Base-by-base conservation (phyloP, 2,329 filamentous ascomycete genomes). In the Graphiopsis chlorocephala region DNA sequence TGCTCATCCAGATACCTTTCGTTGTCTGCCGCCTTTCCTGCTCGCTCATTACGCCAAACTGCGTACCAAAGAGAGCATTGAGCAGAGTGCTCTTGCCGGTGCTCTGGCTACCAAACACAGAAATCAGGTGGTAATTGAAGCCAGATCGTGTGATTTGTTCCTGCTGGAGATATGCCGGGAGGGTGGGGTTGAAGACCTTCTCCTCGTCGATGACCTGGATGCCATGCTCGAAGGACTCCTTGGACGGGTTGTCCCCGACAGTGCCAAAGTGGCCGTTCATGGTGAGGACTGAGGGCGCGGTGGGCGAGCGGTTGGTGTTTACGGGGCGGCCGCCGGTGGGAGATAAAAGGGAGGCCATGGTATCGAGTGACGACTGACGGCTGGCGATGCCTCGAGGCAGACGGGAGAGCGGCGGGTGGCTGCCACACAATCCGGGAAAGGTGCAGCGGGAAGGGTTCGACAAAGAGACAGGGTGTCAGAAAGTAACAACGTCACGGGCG, bases 91-190 rank as follows among this genome's bases (percentile, higher is more conserved):
- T 98, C 82, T 99, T 99, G 72, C 95, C 95, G 38, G 95, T 99
- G 25, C 95, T 98, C 83, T 99, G 95, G 65, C 94, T 98, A 50
- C 95, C 95, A 78, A 99, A 99, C 74, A 99, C 95, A 74, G 94
- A 97, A 76, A 99, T 97, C 75, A 99, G 87, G 80, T 99, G 95
- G 81, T 99, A 99, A 82, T 98, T 97, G 86, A 99, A 99, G 75
- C 95, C 95, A 68, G 93, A 88, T 67, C 91, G 88, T 71, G 92
- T 90, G 72, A 97, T 88, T 74, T 90, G 85, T 77, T 93, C 91
- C 69, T 88, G 82, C 70, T 86, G 85, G 71, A 99, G 87, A 78
- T 99, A 99, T 65, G 88, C 86, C 73, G 88, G 90, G 73, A 99
- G 82, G 65, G 86, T 80, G 79, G 92, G 97, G 74, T 97, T 98